A percentile compares a stretch with the other conserved stretches of the same genome.
Conservation (phyloP, 257 asterid species). For the Solanum bulbocastanum region DNA sequence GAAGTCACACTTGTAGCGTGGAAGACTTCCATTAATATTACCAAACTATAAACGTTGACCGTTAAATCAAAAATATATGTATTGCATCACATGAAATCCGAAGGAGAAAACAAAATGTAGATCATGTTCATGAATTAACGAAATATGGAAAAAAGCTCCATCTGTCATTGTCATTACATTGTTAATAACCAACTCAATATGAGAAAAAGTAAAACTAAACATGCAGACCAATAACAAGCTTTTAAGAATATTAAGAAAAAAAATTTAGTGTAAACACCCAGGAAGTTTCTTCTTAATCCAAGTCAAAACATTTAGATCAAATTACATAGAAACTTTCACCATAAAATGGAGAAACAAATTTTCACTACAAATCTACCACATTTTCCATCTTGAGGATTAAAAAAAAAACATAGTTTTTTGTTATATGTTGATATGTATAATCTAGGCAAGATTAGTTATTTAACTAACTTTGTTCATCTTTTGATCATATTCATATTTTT, state of each 20-base stretch:
- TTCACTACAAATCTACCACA: background rate
- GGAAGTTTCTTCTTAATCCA: background rate
- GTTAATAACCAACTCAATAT: background rate
- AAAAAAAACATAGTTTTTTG: background rate
- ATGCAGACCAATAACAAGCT: background rate
- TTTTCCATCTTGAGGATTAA: background rate
- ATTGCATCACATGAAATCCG: background rate
- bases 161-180: background rate
- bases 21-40: background rate
- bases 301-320: background rate
- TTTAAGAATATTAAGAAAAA: background rate
- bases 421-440: background rate
- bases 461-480: background rate
- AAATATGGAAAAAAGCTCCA: background rate
- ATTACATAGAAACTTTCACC: background rate
- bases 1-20: background rate
- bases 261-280: background rate
- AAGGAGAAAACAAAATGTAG: background rate
- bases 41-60: background rate
- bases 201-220: background rate
- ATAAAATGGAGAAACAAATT: background rate
- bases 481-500: background rate
- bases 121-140: background rate
- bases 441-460: background rate
- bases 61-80: background rate